phyloP scores from a whole-genome alignment of 2,329 filamentous ascomycete genomes.

The Microdochium bolleyi region DNA sequence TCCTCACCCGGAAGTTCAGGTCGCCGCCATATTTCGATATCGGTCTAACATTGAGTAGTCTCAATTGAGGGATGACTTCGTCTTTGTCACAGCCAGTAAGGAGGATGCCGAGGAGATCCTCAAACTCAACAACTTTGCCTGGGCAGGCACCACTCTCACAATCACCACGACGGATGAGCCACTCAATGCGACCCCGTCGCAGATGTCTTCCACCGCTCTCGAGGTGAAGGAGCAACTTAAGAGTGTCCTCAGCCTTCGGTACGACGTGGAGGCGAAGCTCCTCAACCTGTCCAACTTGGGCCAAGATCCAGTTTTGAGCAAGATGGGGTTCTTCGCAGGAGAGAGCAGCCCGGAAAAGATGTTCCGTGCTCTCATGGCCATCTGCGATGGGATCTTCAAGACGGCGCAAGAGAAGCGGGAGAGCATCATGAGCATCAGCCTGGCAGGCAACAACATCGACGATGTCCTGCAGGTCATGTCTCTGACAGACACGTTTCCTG shows the following conservation, averaged over 20 bases:
- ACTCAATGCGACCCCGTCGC: slow-evolving; percentile 29
- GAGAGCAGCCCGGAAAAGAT: slow-evolving; percentile 73
- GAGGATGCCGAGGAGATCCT: slow-evolving; percentile 57
- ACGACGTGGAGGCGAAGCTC: slow-evolving; percentile 63
- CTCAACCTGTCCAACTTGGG: slow-evolving; percentile 76
- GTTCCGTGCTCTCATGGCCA: slow-evolving; percentile 84
- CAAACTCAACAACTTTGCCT: slow-evolving; percentile 60
- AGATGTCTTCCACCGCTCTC: slow-evolving; percentile 41
- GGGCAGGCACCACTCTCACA: slow-evolving; percentile 56
- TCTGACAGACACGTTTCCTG: slow-evolving; percentile 72
- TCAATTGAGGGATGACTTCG: slow-evolving; percentile 58
- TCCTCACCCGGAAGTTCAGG: slow-evolving; percentile 26
- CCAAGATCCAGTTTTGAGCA: slow-evolving; percentile 61
- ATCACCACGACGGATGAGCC: slow-evolving; percentile 37
- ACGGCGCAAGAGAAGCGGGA: slow-evolving; percentile 64
- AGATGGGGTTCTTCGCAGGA: slow-evolving; percentile 68
- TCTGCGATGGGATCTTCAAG: slow-evolving; percentile 73
- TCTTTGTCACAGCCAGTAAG: slow-evolving; percentile 59
- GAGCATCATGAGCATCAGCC: slow-evolving; percentile 72
- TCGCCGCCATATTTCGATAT: slow-evolving; percentile 33
- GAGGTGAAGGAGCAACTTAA: slow-evolving; percentile 64
- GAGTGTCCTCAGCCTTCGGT: slow-evolving; percentile 65
- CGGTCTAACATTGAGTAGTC: slow-evolving; percentile 67
- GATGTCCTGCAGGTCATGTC: slow-evolving; percentile 66
- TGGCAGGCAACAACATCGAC: slow-evolving; percentile 72